A percentile compares a stretch with the other conserved stretches of the same genome.
Conservation (phyloP, 148 eudicot species). For the Rhododendron griersonianum region DNA sequence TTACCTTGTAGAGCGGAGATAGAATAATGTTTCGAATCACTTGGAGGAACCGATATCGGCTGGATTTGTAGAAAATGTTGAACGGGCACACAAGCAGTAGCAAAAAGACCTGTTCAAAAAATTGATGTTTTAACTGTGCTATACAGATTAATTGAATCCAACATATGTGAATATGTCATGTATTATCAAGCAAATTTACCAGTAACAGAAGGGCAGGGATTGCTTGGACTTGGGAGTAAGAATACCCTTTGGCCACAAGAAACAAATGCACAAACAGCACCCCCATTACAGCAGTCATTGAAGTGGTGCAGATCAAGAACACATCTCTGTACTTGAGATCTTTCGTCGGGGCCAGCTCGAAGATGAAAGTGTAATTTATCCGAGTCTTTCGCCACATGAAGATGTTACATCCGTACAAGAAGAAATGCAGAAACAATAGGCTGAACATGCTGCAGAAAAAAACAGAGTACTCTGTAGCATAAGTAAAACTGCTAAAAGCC, state of each 20-base stretch:
- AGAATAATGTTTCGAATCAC: slow-evolving; percentile 69
- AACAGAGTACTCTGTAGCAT: background rate
- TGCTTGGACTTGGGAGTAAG: slow-evolving; percentile 55
- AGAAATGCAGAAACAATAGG: slow-evolving; percentile 82
- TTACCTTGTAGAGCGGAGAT: slow-evolving; percentile 89
- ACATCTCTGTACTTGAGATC: slow-evolving; percentile 91
- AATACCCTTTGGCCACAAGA: slow-evolving; percentile 64
- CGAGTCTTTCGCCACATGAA: slow-evolving; percentile 86
- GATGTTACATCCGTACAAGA: slow-evolving; percentile 91
- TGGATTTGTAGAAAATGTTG: slow-evolving; percentile 68
- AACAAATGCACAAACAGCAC: slow-evolving; percentile 70
- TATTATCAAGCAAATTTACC: slow-evolving; percentile 37
- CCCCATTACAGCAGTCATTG: slow-evolving; percentile 80
- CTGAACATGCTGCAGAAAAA: slow-evolving; percentile 73
- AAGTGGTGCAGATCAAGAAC: slow-evolving; percentile 77
- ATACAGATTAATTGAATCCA: background rate
- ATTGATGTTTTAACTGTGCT: background rate
- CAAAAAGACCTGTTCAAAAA: slow-evolving; percentile 46
- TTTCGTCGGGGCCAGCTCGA: slow-evolving; percentile 64
- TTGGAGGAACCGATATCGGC: slow-evolving; percentile 57
- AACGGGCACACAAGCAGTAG: slow-evolving; percentile 71
- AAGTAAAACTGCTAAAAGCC: background rate
- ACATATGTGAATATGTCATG: background rate
- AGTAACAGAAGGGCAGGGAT: slow-evolving; percentile 75
- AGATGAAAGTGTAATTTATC: slow-evolving; percentile 85